Percentiles rank a stretch among this genome's conserved stretches.
These are phyloP conservation scores for Aureobasidium sp. DNA, from an alignment of 2,329 filamentous ascomycete genomes.

Conservation along the genomic window DNA sequence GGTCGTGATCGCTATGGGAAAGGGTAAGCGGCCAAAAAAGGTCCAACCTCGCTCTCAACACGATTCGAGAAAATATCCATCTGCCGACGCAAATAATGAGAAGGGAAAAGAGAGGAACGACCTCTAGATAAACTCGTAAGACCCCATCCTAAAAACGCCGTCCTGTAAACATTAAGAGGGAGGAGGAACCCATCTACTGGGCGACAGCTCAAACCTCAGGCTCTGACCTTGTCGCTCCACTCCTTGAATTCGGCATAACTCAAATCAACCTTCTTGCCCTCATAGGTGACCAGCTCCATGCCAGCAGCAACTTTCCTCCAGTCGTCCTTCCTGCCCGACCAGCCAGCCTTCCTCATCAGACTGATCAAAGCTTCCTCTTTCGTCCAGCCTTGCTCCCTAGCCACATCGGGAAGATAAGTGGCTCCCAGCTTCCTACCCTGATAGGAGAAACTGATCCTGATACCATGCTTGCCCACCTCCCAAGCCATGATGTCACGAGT, in stretches of 20 bases:
- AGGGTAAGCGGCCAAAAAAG: not conserved
- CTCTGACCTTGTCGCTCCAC: constrained; percentile 52
- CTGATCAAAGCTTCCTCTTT: constrained; percentile 87
- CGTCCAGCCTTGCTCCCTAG: constrained; percentile 86
- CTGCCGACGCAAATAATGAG: not conserved
- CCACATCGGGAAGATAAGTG: constrained; percentile 89
- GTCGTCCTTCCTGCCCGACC: constrained; percentile 57
- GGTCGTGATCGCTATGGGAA: constrained; percentile 3
- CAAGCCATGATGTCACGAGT: constrained; percentile 68
- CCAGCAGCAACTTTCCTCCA: constrained; percentile 70
- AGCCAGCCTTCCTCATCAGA: constrained; percentile 91
- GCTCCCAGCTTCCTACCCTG: constrained; percentile 67
- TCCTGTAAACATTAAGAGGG: not conserved
- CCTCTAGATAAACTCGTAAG: too few relatives aligned
- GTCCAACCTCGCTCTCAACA: not conserved
- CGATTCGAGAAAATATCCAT: not conserved
- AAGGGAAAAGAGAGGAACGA: not conserved
- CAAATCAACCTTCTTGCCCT: constrained; percentile 70
- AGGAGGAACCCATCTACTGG: too few relatives aligned
- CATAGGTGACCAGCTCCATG: constrained; percentile 74
- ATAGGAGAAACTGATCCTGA: constrained; percentile 78
- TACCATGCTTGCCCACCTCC: constrained; percentile 76
- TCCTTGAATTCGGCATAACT: constrained; percentile 67
- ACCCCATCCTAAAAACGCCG: not conserved
- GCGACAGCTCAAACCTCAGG: not conserved